A percentile compares a stretch with the other conserved stretches of the same genome.
Evolutionary conservation across 371 early-diverging fungal genomes (phyloP).

Genomic region (Apophysomyces ossiformis): DNA sequence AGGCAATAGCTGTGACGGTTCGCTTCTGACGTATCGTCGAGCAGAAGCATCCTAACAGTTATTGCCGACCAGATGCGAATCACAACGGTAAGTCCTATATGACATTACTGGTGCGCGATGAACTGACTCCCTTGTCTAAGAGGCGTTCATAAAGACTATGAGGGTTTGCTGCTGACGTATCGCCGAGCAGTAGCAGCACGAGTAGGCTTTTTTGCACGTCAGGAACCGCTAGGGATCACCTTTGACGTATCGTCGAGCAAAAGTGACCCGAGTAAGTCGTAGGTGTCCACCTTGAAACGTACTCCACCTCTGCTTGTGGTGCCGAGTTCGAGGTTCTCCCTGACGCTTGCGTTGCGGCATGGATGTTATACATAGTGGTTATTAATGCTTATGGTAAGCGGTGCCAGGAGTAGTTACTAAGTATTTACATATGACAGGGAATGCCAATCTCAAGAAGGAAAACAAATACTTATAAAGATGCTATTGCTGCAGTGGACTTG

Average conservation of each 20-base stretch:
- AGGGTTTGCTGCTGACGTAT: neutral
- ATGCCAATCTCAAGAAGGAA: neutral
- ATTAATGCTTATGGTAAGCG: neutral
- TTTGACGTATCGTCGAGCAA: neutral
- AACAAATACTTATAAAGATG: neutral
- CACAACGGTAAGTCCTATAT: neutral
- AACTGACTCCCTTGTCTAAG: neutral
- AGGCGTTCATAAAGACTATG: neutral
- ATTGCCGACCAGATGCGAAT: neutral
- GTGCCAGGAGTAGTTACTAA: neutral
- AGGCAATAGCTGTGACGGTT: neutral
- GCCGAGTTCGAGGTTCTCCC: neutral
- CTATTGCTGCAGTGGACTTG: neutral
- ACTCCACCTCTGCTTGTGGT: neutral
- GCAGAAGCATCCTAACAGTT: neutral
- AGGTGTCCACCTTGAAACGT: neutral
- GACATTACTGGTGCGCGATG: neutral
- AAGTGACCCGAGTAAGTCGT: neutral
- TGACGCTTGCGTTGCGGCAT: neutral
- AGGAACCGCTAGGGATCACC: neutral
- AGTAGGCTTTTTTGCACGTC: neutral
- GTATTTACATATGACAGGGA: neutral
- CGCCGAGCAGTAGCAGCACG: neutral
- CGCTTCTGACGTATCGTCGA: constrained; percentile 1
- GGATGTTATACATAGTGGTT: neutral